Evolutionary conservation across 176 grass and related monocot species (phyloP).

Genomic region (Pontederia paniculata): DNA sequence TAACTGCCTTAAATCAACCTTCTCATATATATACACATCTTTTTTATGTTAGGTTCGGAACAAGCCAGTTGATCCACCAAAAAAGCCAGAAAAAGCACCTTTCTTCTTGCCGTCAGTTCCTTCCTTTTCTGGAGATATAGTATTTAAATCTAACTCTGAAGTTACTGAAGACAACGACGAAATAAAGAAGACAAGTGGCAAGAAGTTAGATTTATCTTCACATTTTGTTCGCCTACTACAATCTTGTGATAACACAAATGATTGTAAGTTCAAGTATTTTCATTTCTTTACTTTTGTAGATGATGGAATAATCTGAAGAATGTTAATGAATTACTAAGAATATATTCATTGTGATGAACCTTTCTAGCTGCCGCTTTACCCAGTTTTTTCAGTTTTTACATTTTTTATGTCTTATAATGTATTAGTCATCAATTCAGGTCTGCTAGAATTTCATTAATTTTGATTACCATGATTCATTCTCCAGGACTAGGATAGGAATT

Average conservation of each 20-base stretch:
- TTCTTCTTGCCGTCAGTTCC: constrained; percentile 96
- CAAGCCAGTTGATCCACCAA: constrained; percentile 89
- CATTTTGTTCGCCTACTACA: constrained; percentile 55
- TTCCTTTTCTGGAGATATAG: constrained; percentile 74
- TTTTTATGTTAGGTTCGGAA: constrained; percentile 53
- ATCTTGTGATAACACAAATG: constrained; percentile 49
- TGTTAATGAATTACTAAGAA: too few species aligned
- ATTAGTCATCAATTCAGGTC: too few species aligned
- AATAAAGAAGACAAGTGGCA: constrained; percentile 24
- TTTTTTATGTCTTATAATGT: too few species aligned
- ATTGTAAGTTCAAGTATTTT: constrained; percentile 24
- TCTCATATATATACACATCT: neutral
- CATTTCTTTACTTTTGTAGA: too few species aligned
- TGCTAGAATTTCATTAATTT: too few species aligned
- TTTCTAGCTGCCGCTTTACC: too few species aligned
- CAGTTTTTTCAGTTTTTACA: too few species aligned
- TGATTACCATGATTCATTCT: too few species aligned
- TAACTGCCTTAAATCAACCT: neutral
- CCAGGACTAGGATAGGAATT: too few species aligned
- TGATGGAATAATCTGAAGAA: too few species aligned
- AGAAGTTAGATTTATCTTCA: constrained; percentile 53
- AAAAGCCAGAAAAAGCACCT: constrained; percentile 96
- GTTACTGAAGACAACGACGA: constrained; percentile 41
- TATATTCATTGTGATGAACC: too few species aligned
- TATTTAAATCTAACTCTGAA: constrained; percentile 38